A percentile compares a stretch with the other conserved stretches of the same genome.
These are phyloP conservation scores for Gremmenia infestans DNA, from an alignment of 2,329 filamentous ascomycete species.

Conservation along the genomic window DNA sequence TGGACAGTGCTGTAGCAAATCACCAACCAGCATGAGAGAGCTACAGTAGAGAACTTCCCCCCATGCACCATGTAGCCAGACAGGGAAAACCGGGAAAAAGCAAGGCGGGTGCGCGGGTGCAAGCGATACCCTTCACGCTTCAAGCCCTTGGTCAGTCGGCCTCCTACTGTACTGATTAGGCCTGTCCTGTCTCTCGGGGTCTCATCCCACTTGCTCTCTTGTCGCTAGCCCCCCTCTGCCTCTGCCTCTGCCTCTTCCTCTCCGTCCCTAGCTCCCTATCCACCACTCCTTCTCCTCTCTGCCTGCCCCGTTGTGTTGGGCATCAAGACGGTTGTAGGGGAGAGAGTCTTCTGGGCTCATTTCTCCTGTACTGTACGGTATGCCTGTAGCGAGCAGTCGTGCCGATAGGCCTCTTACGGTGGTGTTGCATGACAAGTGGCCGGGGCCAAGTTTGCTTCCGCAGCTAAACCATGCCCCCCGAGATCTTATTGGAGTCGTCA, in stretches of 20 bases:
- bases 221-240: not conserved
- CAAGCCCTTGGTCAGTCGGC: not conserved
- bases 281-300: not conserved
- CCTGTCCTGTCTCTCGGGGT: not conserved
- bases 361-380: not conserved
- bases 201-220: conserved; percentile 1
- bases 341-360: not conserved
- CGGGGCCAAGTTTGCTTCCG: conserved; percentile 19
- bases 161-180: not conserved
- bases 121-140: conserved; percentile 11
- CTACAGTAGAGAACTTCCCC: not conserved
- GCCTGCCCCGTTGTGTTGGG: conserved; percentile 17
- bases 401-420: conserved; percentile 22
- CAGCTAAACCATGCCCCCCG: conserved; percentile 2
- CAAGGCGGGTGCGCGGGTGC: conserved; percentile 26
- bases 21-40: not conserved
- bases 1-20: not conserved
- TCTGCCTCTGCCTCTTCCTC: not conserved
- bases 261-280: not conserved
- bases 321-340: conserved; percentile 13
- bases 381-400: conserved; percentile 7
- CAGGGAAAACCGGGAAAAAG: conserved; percentile 19
- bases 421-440: conserved; percentile 22
- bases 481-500: conserved; percentile 16
- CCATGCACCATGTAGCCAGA: conserved; percentile 4